Base-by-base conservation (phyloP, 2,329 filamentous ascomycete genomes). In the Zopfia rhizophila region DNA sequence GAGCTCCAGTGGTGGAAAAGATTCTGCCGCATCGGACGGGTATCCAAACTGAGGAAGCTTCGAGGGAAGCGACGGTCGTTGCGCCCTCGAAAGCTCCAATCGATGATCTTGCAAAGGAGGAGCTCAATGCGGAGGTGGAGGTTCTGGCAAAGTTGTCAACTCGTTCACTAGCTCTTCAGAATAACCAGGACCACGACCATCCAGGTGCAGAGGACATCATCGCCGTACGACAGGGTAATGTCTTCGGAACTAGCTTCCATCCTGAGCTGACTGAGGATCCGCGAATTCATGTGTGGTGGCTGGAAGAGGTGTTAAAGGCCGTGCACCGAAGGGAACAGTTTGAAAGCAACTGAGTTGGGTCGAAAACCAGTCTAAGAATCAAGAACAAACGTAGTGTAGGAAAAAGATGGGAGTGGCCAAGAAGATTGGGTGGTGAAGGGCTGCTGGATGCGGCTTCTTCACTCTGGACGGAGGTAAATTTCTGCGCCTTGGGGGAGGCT, bases 161-260 rank as follows among this genome's bases (percentile, higher is more conserved):
- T 28, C 71, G 77, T 43, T 78, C 78, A 33, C 76, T 74, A 27
- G 75, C 74, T 31, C 60, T 82, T 32, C 75, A 77, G 28, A 74
- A 78, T 19, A 73, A 76, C 48, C 72, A 72, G 16, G 73, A 75
- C 30, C 76, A 77, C 7, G 70, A 76, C n/a, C 69, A 76, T 18
- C 69, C 75, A 5, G 69, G 73, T 12, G 73, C 72, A 13, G 78
- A 81, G 30, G 81, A 96, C 57, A 93, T 97, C 38, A 86, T 97
- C 38, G 93, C 93, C 0, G 90, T 97, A 23, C 82, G 83, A 55
- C 92, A 97, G 74, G 90, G 88, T 1, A 97, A 97, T 71, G 88
- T 96, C 0, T 88, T 97, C 61, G 94, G 91, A 3, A 97, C 89
- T 3, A 97, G 92, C 64, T 99, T 97, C 67, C 94, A 97, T 63